Conservation (phyloP, 2,329 filamentous ascomycete genomes). For the Aspergillus sp. region DNA sequence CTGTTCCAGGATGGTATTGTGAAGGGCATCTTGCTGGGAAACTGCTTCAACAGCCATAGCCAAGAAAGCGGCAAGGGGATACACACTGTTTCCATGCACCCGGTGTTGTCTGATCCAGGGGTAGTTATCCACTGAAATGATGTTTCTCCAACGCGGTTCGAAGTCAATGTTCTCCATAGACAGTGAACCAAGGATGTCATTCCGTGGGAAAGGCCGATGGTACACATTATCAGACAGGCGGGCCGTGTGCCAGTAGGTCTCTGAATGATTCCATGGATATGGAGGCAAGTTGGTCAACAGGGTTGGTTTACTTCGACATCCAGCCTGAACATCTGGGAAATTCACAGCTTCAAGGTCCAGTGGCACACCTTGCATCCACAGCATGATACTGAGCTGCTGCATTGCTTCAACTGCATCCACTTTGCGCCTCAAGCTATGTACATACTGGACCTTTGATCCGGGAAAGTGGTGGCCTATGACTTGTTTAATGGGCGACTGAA, state of each 20-base stretch:
- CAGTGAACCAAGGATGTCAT: conserved; percentile 18
- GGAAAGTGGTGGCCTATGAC: not conserved
- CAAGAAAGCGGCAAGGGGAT: conserved; percentile 20
- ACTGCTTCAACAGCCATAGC: conserved; percentile 28
- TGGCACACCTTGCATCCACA: conserved; percentile 9
- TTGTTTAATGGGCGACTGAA: conserved; percentile 21
- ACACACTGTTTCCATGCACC: conserved; percentile 24
- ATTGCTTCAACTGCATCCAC: conserved; percentile 15
- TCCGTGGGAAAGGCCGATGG: conserved; percentile 12
- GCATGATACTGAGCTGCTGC: conserved; percentile 13
- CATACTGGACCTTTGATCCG: conserved; percentile 11
- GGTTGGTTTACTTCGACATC: not conserved
- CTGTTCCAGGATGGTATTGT: conserved; percentile 29
- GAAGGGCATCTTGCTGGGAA: conserved; percentile 17
- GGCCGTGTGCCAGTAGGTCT: conserved; percentile 38
- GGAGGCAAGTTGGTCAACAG: conserved; percentile 29
- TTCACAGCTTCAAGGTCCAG: conserved; percentile 13
- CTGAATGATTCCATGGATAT: conserved; percentile 45
- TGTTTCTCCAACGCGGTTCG: conserved; percentile 21
- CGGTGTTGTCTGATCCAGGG: conserved; percentile 23
- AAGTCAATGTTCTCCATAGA: conserved; percentile 19
- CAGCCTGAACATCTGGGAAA: conserved; percentile 6
- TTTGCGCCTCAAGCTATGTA: conserved; percentile 17
- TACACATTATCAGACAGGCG: conserved; percentile 28
- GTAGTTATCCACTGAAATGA: conserved; percentile 16